Percentiles rank a stretch among this genome's conserved stretches.
Conservation (phyloP, 148 eudicot species). For the Cornus florida region DNA sequence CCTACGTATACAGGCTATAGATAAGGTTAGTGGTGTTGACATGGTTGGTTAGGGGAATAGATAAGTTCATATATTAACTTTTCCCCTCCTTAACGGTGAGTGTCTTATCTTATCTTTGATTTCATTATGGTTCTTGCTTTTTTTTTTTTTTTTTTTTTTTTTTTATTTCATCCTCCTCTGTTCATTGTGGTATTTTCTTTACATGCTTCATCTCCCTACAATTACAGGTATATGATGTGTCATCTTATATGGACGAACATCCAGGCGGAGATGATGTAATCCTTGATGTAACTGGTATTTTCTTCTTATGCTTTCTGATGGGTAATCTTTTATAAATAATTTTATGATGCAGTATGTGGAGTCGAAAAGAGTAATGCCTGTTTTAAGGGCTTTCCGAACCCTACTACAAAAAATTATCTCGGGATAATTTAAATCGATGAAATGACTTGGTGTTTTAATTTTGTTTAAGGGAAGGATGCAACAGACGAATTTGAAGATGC, state of each 20-base stretch:
- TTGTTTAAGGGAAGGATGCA: constrained; percentile 71
- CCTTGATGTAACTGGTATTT: constrained; percentile 59
- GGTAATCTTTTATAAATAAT: not conserved
- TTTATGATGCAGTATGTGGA: not conserved
- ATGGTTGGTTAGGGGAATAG: too few species aligned
- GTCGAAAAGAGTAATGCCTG: too few species aligned
- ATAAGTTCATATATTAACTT: too few species aligned
- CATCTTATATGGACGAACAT: constrained; percentile 85
- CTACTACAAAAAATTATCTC: too few species aligned
- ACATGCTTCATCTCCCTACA: not conserved
- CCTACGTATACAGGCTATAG: too few species aligned
- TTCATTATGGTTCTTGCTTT: not conserved
- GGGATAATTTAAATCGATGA: not conserved
- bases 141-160: not conserved
- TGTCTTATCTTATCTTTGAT: too few species aligned
- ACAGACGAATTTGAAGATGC: constrained; percentile 97
- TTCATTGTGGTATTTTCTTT: not conserved
- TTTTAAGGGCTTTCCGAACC: not conserved
- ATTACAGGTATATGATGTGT: constrained; percentile 86
- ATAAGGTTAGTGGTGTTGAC: too few species aligned
- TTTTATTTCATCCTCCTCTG: not conserved
- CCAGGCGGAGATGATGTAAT: constrained; percentile 97
- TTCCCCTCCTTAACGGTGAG: too few species aligned
- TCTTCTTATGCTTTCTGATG: not conserved
- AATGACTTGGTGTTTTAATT: not conserved